phyloP scores from a whole-genome alignment of 1,284 basidiomycete species.

The Melampsora larici-populina region DNA sequence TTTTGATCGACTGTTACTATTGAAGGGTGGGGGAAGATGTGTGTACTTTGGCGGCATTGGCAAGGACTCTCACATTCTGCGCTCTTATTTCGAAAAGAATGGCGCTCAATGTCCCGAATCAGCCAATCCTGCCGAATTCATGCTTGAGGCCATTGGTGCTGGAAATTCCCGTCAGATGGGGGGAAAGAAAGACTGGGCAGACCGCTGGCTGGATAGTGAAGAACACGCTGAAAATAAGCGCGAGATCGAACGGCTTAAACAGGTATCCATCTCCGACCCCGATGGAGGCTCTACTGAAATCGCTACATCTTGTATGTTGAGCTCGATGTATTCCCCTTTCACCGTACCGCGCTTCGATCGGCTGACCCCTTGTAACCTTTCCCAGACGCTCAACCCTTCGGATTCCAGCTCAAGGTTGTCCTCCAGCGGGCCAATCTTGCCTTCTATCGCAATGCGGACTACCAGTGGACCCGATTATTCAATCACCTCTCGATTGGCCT shows the following conservation, averaged over 20 bases:
- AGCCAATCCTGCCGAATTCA: slow-evolving; percentile 56
- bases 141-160: slow-evolving; percentile 67
- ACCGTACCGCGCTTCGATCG: too few relatives aligned
- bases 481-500: slow-evolving; percentile 63
- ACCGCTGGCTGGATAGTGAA: slow-evolving; percentile 62
- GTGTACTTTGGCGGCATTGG: slow-evolving; percentile 28
- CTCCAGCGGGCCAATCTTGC: slow-evolving; percentile 69
- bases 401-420: slow-evolving; percentile 73
- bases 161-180: slow-evolving; percentile 66
- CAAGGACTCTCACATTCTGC: slow-evolving; percentile 58
- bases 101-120: slow-evolving; percentile 58
- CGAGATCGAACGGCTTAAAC: slow-evolving; percentile 52
- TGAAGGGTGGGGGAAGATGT: slow-evolving; percentile 56
- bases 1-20: slow-evolving; percentile 63
- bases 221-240: slow-evolving; percentile 53
- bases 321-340: not conserved
- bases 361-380: not conserved
- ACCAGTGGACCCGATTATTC: slow-evolving; percentile 75
- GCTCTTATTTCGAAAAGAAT: slow-evolving; percentile 60
- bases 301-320: slow-evolving; percentile 43
- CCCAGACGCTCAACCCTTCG: slow-evolving; percentile 65
- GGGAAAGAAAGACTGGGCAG: slow-evolving; percentile 67
- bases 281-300: slow-evolving; percentile 43
- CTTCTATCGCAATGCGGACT: slow-evolving; percentile 78
- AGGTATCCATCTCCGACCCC: slow-evolving; percentile 41